phyloP scores from a whole-genome alignment of 768 basidiomycete species.

The Xerocomellus dryophilus region DNA sequence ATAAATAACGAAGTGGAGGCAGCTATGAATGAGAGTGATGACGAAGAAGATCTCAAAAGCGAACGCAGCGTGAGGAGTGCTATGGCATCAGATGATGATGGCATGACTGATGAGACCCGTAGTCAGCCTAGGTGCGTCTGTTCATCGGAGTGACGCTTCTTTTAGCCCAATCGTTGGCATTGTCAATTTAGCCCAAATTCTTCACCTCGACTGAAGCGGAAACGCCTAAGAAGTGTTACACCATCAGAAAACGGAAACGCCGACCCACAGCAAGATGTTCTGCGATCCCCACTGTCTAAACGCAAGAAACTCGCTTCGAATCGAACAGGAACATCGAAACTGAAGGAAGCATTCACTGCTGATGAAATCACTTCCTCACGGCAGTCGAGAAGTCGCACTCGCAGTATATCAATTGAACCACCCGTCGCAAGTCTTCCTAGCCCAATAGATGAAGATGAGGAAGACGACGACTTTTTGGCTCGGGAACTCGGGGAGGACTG shows the following conservation, averaged over 20 bases:
- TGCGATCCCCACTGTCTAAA: conserved; percentile 74
- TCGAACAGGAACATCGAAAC: conserved; percentile 59
- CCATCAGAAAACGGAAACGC: conserved; percentile 56
- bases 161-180: conserved; percentile 5
- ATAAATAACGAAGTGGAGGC: conserved; percentile 87
- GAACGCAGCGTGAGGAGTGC: conserved; percentile 42
- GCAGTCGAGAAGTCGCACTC: conserved; percentile 24
- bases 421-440: conserved; percentile 16
- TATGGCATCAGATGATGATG: conserved; percentile 49
- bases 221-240: conserved; percentile 69
- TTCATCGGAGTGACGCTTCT: conserved; percentile 21
- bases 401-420: conserved; percentile 11
- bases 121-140: conserved; percentile 43
- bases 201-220: conserved; percentile 53
- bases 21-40: conserved; percentile 78
- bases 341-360: conserved; percentile 67
- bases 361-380: conserved; percentile 40
- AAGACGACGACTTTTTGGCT: conserved; percentile 81
- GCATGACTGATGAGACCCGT: conserved; percentile 45
- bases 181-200: conserved; percentile 35
- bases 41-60: conserved; percentile 41
- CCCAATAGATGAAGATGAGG: conserved; percentile 49
- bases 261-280: conserved; percentile 37
- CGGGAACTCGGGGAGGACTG: conserved; percentile 73
- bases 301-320: conserved; percentile 72